A percentile compares a stretch with the other conserved stretches of the same genome.
Conservation (phyloP, 179 eudicot genomes). For the Silene noctiflora region DNA sequence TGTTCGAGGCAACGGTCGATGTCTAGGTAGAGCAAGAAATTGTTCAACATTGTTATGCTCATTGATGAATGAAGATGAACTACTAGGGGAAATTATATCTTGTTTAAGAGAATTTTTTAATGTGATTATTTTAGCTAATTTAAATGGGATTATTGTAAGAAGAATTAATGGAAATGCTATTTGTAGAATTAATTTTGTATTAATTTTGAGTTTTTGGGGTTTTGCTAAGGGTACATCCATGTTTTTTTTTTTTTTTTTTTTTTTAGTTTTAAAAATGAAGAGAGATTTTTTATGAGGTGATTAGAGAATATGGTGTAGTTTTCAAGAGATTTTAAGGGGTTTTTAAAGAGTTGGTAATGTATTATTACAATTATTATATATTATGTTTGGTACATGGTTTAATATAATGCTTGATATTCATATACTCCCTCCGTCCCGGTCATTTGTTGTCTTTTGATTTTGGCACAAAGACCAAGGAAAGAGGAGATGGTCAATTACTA, state of each 20-base stretch:
- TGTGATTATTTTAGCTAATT: constrained; percentile 23
- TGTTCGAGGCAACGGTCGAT: constrained; percentile 3
- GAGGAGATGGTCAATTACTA: too few species aligned
- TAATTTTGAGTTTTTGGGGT: constrained; percentile 20
- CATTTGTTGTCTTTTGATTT: too few species aligned
- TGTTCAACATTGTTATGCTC: neutral
- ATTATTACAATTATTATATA: constrained; percentile 4
- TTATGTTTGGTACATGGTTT: neutral
- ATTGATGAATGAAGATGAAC: neutral
- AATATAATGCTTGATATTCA: neutral
- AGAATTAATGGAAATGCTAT: constrained; percentile 32
- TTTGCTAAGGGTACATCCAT: constrained; percentile 15
- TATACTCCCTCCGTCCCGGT: too few species aligned
- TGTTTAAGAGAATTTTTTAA: constrained; percentile 5
- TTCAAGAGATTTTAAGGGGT: neutral
- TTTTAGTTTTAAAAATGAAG: neutral
- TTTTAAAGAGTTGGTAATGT: neutral
- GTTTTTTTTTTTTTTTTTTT: too few species aligned
- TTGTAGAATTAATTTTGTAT: constrained; percentile 29
- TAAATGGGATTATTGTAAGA: constrained; percentile 28
- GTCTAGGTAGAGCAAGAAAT: neutral
- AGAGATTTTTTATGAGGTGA: neutral
- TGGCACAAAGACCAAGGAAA: too few species aligned
- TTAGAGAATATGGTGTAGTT: neutral
- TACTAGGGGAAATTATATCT: neutral